A percentile compares a stretch with the other conserved stretches of the same genome.
Conservation (phyloP, 345 rosid species). For the Cardamine chenopodiifolia region DNA sequence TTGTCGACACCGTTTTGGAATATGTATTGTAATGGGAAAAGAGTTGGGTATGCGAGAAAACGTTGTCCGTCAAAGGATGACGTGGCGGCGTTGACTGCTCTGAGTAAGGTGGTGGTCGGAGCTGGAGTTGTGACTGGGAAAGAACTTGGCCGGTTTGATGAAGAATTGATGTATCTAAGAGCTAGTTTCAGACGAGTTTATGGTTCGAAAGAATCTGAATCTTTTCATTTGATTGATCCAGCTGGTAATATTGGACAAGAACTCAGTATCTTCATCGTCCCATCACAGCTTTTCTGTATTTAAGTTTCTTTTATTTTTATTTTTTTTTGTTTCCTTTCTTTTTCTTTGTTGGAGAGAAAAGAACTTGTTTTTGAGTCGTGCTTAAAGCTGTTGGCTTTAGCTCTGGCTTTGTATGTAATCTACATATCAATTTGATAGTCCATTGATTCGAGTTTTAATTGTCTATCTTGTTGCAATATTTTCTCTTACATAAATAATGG, state of each 20-base stretch:
- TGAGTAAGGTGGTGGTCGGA: constrained; percentile 59
- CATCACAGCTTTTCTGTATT: constrained; percentile 39
- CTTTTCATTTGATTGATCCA: constrained; percentile 77
- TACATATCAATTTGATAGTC: constrained; percentile 18
- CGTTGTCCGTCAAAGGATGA: constrained; percentile 53
- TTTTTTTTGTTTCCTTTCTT: too few relatives aligned
- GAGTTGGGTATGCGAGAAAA: constrained; percentile 65
- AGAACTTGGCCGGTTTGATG: constrained; percentile 45
- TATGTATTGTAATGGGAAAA: constrained; percentile 71
- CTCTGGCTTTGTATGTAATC: constrained; percentile 36
- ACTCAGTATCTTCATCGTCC: constrained; percentile 66
- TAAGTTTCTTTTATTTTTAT: neutral
- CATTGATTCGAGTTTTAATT: constrained; percentile 1
- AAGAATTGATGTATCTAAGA: constrained; percentile 66
- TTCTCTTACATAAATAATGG: neutral
- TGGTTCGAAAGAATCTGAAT: constrained; percentile 56
- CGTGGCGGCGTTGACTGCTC: constrained; percentile 47
- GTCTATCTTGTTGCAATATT: constrained; percentile 10
- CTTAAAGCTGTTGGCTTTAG: constrained; percentile 30
- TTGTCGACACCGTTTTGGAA: constrained; percentile 52
- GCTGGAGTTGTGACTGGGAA: constrained; percentile 60
- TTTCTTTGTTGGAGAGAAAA: constrained; percentile 7
- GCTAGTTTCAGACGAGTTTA: constrained; percentile 58
- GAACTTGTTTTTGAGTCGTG: constrained; percentile 35
- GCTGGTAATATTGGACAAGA: constrained; percentile 73